A percentile compares a stretch with the other conserved stretches of the same genome.
Evolutionary conservation across 2,329 filamentous ascomycete species (phyloP).

Genomic region (Fusarium udum): DNA sequence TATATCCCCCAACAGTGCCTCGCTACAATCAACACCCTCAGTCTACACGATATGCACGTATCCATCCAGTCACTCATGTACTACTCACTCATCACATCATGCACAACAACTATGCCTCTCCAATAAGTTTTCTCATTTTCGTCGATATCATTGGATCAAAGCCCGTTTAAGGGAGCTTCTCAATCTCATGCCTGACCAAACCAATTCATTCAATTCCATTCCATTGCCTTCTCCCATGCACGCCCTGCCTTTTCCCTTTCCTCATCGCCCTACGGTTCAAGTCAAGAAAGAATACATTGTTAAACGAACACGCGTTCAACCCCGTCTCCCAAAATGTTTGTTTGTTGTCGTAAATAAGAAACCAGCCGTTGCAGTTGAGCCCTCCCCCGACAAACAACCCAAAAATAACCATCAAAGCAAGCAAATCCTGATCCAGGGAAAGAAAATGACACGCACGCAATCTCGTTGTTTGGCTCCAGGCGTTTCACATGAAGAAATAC

Average conservation of each 20-base stretch:
- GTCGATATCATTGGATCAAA: slow-evolving; percentile 43
- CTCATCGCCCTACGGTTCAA: slow-evolving; percentile 20
- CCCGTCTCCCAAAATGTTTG: slow-evolving; percentile 35
- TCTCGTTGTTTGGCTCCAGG: slow-evolving; percentile 35
- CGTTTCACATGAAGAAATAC: slow-evolving; percentile 22
- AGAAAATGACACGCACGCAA: slow-evolving; percentile 42
- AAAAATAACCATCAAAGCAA: slow-evolving; percentile 42
- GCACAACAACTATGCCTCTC: slow-evolving; percentile 7
- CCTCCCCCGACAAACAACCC: slow-evolving; percentile 41
- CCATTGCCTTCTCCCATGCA: slow-evolving; percentile 35
- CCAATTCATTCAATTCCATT: slow-evolving; percentile 29
- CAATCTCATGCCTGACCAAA: slow-evolving; percentile 38
- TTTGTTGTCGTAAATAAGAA: slow-evolving; percentile 31
- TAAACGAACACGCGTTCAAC: slow-evolving; percentile 41
- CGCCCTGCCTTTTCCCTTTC: slow-evolving; percentile 31
- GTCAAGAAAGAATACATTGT: slow-evolving; percentile 42
- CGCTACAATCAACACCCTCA: background rate
- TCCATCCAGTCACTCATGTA: background rate
- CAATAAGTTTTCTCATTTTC: slow-evolving; percentile 37
- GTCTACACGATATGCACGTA: background rate
- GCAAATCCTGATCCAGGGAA: slow-evolving; percentile 32
- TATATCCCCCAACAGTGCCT: slow-evolving; percentile 1
- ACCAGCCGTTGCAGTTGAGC: slow-evolving; percentile 42
- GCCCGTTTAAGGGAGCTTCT: slow-evolving; percentile 31
- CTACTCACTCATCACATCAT: background rate